These are phyloP conservation scores for Fusarium clavum DNA, from an alignment of 2,329 filamentous ascomycete species.

Conservation along the genomic window DNA sequence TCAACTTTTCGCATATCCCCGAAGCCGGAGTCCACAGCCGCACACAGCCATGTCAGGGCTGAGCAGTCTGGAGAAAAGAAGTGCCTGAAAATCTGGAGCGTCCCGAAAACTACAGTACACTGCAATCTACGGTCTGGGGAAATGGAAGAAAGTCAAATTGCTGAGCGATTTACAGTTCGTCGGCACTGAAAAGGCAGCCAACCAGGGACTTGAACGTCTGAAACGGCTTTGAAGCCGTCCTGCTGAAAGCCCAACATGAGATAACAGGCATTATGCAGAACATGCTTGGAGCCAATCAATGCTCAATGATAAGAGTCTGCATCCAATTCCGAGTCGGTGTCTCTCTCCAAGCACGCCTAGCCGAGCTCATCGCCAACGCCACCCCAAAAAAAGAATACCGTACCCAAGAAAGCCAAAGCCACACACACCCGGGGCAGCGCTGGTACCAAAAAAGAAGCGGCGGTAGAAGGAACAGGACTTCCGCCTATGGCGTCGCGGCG, in stretches of 20 bases:
- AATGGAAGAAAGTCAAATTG: conserved; percentile 41
- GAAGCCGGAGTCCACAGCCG: conserved; percentile 29
- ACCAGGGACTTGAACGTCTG: conserved; percentile 23
- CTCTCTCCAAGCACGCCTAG: conserved; percentile 30
- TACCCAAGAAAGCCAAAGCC: conserved; percentile 29
- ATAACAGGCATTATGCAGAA: conserved; percentile 53
- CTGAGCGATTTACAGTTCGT: conserved; percentile 45
- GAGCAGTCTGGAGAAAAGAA: conserved; percentile 18
- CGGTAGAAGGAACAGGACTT: conserved; percentile 25
- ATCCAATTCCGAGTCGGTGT: conserved; percentile 9
- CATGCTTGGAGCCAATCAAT: conserved; percentile 46
- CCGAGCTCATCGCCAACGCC: conserved; percentile 29
- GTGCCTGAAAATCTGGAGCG: conserved; percentile 30
- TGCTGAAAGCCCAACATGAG: conserved; percentile 38
- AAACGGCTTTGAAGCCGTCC: conserved; percentile 39
- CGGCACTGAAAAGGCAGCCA: conserved; percentile 13
- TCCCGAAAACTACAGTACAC: conserved; percentile 25
- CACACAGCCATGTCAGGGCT: conserved; percentile 2
- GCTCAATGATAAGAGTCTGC: conserved; percentile 47
- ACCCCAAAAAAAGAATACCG: conserved; percentile 40
- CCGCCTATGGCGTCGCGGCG: conserved; percentile 18
- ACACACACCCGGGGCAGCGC: conserved; percentile 17
- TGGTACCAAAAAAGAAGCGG: conserved; percentile 30
- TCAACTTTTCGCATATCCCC: conserved; percentile 20
- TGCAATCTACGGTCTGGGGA: conserved; percentile 40